These are phyloP conservation scores for Aspergillaceae sp. DNA, from an alignment of 2,329 filamentous ascomycete species.

Conservation along the genomic window DNA sequence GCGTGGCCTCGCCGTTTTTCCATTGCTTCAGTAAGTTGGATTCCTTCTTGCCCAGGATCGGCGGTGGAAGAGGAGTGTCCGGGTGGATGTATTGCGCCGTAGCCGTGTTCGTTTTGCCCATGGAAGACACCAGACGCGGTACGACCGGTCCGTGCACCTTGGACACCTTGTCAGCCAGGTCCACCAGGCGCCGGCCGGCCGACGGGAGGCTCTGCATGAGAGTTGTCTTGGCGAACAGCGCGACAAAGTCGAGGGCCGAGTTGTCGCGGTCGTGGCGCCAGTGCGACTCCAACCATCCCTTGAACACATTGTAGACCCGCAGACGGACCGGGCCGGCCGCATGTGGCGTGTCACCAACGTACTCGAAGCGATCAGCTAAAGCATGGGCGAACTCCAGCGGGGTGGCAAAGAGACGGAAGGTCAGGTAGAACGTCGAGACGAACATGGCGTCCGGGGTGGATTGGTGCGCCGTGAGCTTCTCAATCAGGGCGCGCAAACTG, in stretches of 20 bases:
- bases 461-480: constrained; percentile 86
- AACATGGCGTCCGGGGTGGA: constrained; percentile 87
- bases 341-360: constrained; percentile 68
- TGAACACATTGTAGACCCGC: constrained; percentile 92
- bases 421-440: constrained; percentile 90
- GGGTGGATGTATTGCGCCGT: constrained; percentile 61
- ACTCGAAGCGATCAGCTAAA: constrained; percentile 86
- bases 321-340: constrained; percentile 74
- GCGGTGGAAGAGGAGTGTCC: constrained; percentile 61
- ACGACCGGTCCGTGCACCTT: constrained; percentile 66
- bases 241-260: constrained; percentile 65
- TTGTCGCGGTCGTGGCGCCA: constrained; percentile 79
- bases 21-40: constrained; percentile 62
- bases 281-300: constrained; percentile 93
- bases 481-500: constrained; percentile 81
- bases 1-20: constrained; percentile 60
- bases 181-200: constrained; percentile 70
- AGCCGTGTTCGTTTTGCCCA: constrained; percentile 78
- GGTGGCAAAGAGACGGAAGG: constrained; percentile 85
- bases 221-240: constrained; percentile 68
- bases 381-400: constrained; percentile 69
- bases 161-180: constrained; percentile 70
- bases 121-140: constrained; percentile 72
- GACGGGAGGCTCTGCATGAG: constrained; percentile 61
- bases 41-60: constrained; percentile 68